Evolutionary conservation across 1,139 yeast species (phyloP).

Genomic region (Casaregolazyma lundiana): DNA sequence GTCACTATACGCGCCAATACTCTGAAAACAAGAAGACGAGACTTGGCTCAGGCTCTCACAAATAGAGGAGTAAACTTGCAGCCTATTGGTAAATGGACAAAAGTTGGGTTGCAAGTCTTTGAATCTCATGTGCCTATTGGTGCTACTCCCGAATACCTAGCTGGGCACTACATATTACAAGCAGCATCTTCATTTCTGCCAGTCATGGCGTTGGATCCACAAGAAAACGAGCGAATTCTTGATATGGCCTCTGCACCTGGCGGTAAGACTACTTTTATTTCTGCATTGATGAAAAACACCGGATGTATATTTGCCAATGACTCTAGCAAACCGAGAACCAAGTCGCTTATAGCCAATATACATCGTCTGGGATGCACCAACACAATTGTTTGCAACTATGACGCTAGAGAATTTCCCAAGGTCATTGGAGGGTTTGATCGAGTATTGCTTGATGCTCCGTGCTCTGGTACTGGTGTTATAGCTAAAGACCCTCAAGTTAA

Average conservation of each 20-base stretch:
- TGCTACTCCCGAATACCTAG: conserved; percentile 97
- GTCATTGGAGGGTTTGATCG: conserved; percentile 98
- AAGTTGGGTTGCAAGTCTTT: conserved; percentile 93
- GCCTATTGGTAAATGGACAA: conserved; percentile 97
- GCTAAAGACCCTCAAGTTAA: conserved; percentile 96
- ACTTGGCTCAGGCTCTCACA: conserved; percentile 88
- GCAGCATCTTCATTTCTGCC: conserved; percentile 98
- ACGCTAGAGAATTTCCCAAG: conserved; percentile 97
- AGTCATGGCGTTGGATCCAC: conserved; percentile 95
- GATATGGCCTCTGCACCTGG: conserved; percentile 99
- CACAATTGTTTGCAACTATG: conserved; percentile 94
- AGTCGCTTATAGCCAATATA: conserved; percentile 92
- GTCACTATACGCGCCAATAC: conserved; percentile 96
- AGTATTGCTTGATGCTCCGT: conserved; percentile 93
- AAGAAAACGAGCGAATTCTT: conserved; percentile 87
- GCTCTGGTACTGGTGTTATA: conserved; percentile 99
- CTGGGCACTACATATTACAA: conserved; percentile 96
- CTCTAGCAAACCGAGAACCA: conserved; percentile 92
- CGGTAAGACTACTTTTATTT: conserved; percentile 94
- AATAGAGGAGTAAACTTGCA: conserved; percentile 96
- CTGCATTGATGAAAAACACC: conserved; percentile 96
- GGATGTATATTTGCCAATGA: conserved; percentile 98
- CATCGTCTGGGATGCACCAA: conserved; percentile 96
- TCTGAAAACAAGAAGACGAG: conserved; percentile 88
- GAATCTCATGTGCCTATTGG: conserved; percentile 99